phyloP scores from a whole-genome alignment of 2,329 filamentous ascomycete species.

The Pleoardoris graminearum region DNA sequence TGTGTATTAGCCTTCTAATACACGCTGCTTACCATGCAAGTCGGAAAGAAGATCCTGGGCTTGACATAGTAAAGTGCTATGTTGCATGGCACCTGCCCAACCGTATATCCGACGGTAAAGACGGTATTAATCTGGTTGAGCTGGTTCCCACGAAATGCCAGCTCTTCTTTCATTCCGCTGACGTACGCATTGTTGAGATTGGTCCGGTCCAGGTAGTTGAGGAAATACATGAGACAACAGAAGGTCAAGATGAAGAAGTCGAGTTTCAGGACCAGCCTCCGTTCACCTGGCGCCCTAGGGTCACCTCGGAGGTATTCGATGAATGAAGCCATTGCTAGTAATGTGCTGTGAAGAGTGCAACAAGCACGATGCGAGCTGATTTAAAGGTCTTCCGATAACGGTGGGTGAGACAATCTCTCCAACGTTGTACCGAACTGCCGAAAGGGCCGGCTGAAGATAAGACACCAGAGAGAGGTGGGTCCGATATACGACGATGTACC shows the following conservation, averaged over 20 bases:
- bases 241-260: constrained; percentile 68
- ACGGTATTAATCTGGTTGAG: constrained; percentile 53
- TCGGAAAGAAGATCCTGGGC: constrained; percentile 1
- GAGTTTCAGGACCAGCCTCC: constrained; percentile 59
- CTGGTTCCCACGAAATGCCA: constrained; percentile 46
- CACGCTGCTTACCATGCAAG: neutral
- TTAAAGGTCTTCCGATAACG: too few species aligned
- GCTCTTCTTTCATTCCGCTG: constrained; percentile 48
- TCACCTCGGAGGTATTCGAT: constrained; percentile 41
- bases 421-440: too few species aligned
- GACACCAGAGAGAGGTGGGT: neutral
- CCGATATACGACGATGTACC: neutral
- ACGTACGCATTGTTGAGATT: constrained; percentile 51
- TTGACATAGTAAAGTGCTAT: constrained; percentile 5
- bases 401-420: neutral
- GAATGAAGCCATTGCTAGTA: constrained; percentile 31
- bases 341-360: neutral
- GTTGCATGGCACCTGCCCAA: constrained; percentile 53
- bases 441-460: neutral
- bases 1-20: neutral
- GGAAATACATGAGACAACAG: constrained; percentile 57
- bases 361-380: neutral
- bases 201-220: constrained; percentile 43
- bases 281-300: constrained; percentile 28
- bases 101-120: constrained; percentile 47